Base-by-base conservation (phyloP, 2,329 filamentous ascomycete species). In the Cladosporium halotolerans region DNA sequence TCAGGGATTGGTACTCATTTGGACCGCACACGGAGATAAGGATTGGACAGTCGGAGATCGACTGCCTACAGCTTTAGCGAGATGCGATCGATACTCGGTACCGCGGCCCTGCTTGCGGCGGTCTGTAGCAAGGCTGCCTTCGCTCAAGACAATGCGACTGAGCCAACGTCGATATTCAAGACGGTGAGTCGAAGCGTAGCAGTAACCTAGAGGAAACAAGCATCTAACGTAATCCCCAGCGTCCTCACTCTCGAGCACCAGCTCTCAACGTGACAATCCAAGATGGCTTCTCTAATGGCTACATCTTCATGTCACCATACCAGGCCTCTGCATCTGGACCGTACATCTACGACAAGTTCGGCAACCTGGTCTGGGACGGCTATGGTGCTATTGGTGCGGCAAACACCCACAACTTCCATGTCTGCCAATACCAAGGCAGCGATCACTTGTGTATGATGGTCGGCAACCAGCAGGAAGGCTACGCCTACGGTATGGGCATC, bases 371-470 rank as follows among this genome's bases (percentile, higher is more conserved):
- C 32, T 61, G 57, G 60, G 73, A 70, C 46, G 73, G 74, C 18
- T 76, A 69, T 70, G 55, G 53, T 9, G 38, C 45, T 10, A 38
- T 50, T 14, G 57, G 55, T 8, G 34, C 72, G 1, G 71, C 70
- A 4, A 74, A 72, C 55, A 68, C 68, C 16, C 73, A 76, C 54
- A 71, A 70, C 52, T 68, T 73, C 56, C 68, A 74, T 48, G 71
- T 73, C 8, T 77, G 74, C 62, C 56, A 68, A 33, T 76, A 75
- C 62, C 63, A 72, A 9, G 72, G 71, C 11, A 60, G 62, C 44
- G 64, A 71, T 41, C 74, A 77, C 55, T 60, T 76, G 4, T 76
- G 74, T 57, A 73, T 76, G 60, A 74, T 71, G 58, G 40, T 53
- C 6, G 43, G 70, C 73, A 57, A 73, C 71, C 10, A 70, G 33